A percentile compares a stretch with the other conserved stretches of the same genome.
Conservation (phyloP, 352 stramenopile species). For the Phytopythium mirpurense region DNA sequence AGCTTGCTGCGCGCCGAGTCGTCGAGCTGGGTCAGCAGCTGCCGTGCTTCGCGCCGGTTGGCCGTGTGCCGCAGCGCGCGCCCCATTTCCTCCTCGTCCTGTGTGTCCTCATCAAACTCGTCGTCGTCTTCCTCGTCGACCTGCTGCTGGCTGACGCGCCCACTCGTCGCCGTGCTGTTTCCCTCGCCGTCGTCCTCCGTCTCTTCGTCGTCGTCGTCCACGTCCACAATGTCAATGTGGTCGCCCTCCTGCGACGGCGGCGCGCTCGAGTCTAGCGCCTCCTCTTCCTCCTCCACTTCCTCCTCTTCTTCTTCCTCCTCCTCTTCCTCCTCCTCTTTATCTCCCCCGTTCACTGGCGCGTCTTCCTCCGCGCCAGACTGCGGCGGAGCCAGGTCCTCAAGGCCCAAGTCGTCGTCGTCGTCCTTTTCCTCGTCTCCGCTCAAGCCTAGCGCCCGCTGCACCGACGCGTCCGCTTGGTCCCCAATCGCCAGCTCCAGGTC, state of each 20-base stretch:
- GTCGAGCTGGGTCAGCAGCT: slow-evolving; percentile 45
- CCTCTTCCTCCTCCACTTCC: slow-evolving; percentile 13
- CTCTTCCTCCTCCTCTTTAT: slow-evolving; percentile 7
- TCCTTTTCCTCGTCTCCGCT: background rate
- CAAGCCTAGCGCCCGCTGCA: background rate
- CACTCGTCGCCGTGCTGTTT: no score
- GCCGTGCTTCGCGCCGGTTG: slow-evolving; percentile 45
- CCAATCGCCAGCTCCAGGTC: slow-evolving; percentile 6
- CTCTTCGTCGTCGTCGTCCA: slow-evolving; percentile 10
- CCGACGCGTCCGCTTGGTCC: background rate
- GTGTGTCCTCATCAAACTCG: slow-evolving; percentile 23
- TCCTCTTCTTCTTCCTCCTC: slow-evolving; percentile 14
- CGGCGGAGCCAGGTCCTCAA: slow-evolving; percentile 15
- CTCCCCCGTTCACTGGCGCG: slow-evolving; percentile 7
- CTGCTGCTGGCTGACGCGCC: slow-evolving; percentile 7
- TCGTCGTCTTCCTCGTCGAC: slow-evolving; percentile 18
- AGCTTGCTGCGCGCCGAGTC: slow-evolving; percentile 49
- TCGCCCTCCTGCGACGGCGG: slow-evolving; percentile 15
- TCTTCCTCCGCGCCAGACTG: slow-evolving; percentile 11
- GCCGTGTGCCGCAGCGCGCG: slow-evolving; percentile 28
- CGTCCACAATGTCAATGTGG: slow-evolving; percentile 21
- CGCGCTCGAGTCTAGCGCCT: slow-evolving; percentile 5
- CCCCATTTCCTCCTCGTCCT: slow-evolving; percentile 20
- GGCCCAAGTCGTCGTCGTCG: slow-evolving; percentile 3
- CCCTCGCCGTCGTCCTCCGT: slow-evolving; percentile 7